Evolutionary conservation across 2,329 filamentous ascomycete species (phyloP).

Genomic region (Pseudogymnoascus verrucosus): DNA sequence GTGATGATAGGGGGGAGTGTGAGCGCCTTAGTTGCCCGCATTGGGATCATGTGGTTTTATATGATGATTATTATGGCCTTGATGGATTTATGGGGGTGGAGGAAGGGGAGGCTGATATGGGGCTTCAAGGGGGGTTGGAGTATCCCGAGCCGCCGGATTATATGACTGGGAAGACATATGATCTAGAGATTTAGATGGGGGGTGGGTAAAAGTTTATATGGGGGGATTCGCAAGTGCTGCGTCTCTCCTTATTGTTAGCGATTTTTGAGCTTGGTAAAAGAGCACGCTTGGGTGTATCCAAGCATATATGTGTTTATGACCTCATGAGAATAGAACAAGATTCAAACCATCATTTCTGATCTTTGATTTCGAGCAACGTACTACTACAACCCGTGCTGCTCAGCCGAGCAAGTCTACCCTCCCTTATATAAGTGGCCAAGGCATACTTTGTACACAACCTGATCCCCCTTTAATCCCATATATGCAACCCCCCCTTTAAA

Average conservation of each 20-base stretch:
- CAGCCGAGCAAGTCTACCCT: neutral
- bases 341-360: neutral
- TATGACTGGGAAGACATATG: neutral
- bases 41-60: neutral
- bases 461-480: neutral
- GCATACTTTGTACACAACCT: neutral
- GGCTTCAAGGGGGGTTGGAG: neutral
- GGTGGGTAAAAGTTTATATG: neutral
- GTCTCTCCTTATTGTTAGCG: neutral
- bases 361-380: neutral
- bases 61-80: neutral
- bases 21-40: neutral
- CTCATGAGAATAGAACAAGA: constrained; percentile 1
- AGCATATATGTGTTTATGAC: neutral
- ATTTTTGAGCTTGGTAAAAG: neutral
- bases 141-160: neutral
- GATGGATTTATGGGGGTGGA: neutral
- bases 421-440: neutral
- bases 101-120: neutral
- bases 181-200: neutral
- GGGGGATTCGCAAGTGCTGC: constrained; percentile 1
- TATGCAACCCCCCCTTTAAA: neutral
- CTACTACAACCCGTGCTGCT: neutral
- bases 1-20: neutral
- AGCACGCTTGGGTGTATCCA: neutral